phyloP scores from a whole-genome alignment of 2,329 filamentous ascomycete species.

The Septoria petroselini region DNA sequence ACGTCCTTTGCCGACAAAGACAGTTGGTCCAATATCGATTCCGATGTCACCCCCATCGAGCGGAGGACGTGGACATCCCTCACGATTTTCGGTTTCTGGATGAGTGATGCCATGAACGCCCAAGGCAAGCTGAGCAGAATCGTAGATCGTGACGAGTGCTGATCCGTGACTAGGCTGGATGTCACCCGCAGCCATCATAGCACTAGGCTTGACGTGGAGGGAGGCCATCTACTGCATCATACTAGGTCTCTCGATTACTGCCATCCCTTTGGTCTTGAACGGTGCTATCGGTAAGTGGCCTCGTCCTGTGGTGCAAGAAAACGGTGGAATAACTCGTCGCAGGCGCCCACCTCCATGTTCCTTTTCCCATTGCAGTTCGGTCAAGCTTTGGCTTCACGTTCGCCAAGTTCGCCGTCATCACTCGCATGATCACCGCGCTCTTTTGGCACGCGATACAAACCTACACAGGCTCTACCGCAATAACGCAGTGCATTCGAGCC shows the following conservation, averaged over 20 bases:
- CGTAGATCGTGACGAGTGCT: slow-evolving; percentile 26
- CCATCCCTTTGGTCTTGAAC: slow-evolving; percentile 32
- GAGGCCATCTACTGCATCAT: slow-evolving; percentile 39
- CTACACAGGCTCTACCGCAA: slow-evolving; percentile 58
- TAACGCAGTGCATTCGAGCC: slow-evolving; percentile 52
- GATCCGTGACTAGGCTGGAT: slow-evolving; percentile 37
- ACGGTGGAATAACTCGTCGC: not conserved
- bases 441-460: slow-evolving; percentile 67
- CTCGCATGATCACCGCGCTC: slow-evolving; percentile 53
- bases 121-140: slow-evolving; percentile 32
- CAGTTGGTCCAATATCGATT: slow-evolving; percentile 47
- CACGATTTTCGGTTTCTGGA: slow-evolving; percentile 47
- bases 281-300: slow-evolving; percentile 46
- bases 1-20: slow-evolving; percentile 43
- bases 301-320: not conserved
- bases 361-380: slow-evolving; percentile 56
- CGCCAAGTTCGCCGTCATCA: slow-evolving; percentile 54
- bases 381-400: slow-evolving; percentile 59
- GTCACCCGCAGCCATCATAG: slow-evolving; percentile 48
- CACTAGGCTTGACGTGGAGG: slow-evolving; percentile 45
- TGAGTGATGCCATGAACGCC: slow-evolving; percentile 46
- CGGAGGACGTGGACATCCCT: slow-evolving; percentile 46
- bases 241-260: slow-evolving; percentile 36
- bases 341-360: slow-evolving; percentile 49
- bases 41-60: slow-evolving; percentile 47